Evolutionary conservation across 305 asterid genomes (phyloP).

Genomic region (Fraxinus dipetala): DNA sequence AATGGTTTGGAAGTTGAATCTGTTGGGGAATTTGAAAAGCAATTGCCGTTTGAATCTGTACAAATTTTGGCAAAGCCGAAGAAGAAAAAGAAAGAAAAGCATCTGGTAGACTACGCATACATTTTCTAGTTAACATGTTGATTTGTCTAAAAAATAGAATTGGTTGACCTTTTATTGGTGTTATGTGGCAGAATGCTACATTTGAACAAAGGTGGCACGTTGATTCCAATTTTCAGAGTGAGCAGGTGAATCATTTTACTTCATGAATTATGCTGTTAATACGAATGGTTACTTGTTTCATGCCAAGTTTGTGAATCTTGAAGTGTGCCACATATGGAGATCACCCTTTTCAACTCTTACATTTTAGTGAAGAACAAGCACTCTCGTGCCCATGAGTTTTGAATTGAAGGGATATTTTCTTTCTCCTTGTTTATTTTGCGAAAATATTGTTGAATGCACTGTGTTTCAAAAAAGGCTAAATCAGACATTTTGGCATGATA

Average conservation of each 20-base stretch:
- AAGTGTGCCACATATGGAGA: neutral
- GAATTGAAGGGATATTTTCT: neutral
- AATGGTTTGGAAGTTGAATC: conserved; percentile 75
- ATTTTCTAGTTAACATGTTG: conserved; percentile 2
- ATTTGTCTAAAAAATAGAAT: neutral
- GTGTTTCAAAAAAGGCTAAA: neutral
- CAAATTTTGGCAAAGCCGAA: conserved; percentile 61
- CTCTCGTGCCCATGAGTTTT: neutral
- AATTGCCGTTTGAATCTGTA: conserved; percentile 51
- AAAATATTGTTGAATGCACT: neutral
- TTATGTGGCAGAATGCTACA: conserved; percentile 52
- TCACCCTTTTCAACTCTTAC: neutral
- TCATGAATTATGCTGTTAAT: conserved; percentile 7
- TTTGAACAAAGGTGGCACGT: conserved; percentile 74
- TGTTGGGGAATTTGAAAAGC: conserved; percentile 58
- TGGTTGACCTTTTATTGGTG: conserved; percentile 2
- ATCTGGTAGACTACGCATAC: conserved; percentile 47
- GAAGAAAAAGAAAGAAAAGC: conserved; percentile 86
- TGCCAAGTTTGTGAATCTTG: neutral
- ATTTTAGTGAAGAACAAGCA: neutral
- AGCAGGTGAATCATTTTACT: conserved; percentile 58
- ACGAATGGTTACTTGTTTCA: neutral
- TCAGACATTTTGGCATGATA: neutral
- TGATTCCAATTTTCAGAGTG: conserved; percentile 66
- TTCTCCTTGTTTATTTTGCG: neutral